A percentile compares a stretch with the other conserved stretches of the same genome.
Evolutionary conservation across 371 early-diverging fungal genomes (phyloP).

Genomic region (Haplosporangium sp.): DNA sequence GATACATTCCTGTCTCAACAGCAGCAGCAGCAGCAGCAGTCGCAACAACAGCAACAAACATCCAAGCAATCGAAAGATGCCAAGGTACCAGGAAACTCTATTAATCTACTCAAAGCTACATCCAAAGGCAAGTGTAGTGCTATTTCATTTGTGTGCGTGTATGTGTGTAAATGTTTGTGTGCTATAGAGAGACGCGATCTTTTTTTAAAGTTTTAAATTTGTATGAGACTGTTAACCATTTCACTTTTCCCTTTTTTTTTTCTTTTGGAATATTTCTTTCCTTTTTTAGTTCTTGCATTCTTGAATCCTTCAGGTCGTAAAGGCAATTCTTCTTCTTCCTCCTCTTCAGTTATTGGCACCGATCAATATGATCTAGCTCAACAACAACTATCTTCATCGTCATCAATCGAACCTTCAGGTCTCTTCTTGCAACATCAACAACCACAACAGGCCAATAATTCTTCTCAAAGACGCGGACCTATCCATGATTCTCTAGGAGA

Average conservation of each 20-base stretch:
- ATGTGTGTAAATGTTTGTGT: too few relatives aligned
- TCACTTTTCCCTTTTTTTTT: neutral
- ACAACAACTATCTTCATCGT: neutral
- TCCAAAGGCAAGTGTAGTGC: slow-evolving; percentile 35
- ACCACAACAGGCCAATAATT: neutral
- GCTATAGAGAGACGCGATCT: too few relatives aligned
- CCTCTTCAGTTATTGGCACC: too few relatives aligned
- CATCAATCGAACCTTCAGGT: neutral
- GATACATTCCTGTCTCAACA: slow-evolving; percentile 4
- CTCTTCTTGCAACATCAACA: neutral
- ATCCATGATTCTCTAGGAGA: slow-evolving; percentile 10
- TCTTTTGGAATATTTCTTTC: neutral
- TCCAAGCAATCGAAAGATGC: slow-evolving; percentile 11
- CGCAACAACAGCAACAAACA: neutral
- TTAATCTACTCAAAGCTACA: slow-evolving; percentile 41
- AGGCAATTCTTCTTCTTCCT: slow-evolving; percentile 8
- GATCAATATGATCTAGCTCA: neutral
- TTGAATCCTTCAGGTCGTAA: slow-evolving; percentile 31
- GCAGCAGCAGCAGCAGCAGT: slow-evolving; percentile 10
- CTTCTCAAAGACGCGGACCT: slow-evolving; percentile 5
- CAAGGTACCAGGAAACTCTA: slow-evolving; percentile 24
- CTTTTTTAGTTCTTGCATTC: slow-evolving; percentile 32
- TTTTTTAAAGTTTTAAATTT: neutral
- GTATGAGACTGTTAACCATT: neutral
- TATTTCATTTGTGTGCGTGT: too few relatives aligned